A percentile compares a stretch with the other conserved stretches of the same genome.
These are phyloP conservation scores for Leccinum uliginosum DNA, from an alignment of 768 basidiomycete genomes.

Conservation along the genomic window DNA sequence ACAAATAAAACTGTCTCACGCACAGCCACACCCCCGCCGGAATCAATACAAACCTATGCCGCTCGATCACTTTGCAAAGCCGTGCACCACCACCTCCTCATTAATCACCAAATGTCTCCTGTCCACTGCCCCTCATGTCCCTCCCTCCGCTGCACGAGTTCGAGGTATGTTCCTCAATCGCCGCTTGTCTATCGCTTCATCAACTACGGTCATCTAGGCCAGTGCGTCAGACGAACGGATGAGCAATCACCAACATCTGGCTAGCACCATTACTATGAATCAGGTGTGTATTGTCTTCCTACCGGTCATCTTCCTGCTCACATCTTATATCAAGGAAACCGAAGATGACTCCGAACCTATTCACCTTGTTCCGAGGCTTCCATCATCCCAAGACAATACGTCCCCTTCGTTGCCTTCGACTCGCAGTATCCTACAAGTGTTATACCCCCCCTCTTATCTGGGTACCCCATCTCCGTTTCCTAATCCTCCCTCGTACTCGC, in stretches of 20 bases:
- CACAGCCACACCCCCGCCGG: background rate
- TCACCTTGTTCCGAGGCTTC: background rate
- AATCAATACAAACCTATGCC: background rate
- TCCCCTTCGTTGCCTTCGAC: constrained; percentile 14
- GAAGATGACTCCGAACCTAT: background rate
- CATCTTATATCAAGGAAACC: constrained; percentile 3
- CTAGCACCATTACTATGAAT: background rate
- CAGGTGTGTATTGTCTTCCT: constrained; percentile 1
- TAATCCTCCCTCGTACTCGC: constrained; percentile 22
- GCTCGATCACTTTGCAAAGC: background rate
- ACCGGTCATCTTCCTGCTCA: constrained; percentile 3
- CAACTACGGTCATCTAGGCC: background rate
- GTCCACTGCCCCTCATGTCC: constrained; percentile 4
- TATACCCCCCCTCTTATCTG: constrained; percentile 25
- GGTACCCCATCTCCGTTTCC: constrained; percentile 3
- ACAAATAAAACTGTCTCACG: constrained; percentile 6
- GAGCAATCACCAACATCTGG: background rate
- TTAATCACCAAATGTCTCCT: background rate
- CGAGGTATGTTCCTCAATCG: background rate
- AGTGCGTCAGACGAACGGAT: background rate
- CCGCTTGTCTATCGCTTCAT: background rate
- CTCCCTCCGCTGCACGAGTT: background rate
- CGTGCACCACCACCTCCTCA: background rate
- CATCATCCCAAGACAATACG: background rate
- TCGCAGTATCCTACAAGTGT: constrained; percentile 20